Evolutionary conservation across 106 monocot species (phyloP), one percentile per base, ranked within the genome.

Genomic region (Acorus calamus): DNA sequence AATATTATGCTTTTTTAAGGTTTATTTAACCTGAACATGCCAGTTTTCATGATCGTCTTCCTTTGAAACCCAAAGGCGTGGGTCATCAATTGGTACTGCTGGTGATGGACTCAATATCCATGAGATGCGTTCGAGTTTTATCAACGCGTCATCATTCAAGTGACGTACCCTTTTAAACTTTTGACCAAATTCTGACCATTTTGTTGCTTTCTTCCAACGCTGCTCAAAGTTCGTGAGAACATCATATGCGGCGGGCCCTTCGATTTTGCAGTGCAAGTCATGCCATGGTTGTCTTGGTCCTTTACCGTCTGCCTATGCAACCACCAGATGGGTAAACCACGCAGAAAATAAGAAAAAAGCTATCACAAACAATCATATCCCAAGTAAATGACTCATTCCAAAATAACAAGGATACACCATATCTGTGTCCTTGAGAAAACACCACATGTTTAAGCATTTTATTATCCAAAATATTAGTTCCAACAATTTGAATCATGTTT

Each of bases 201-300:
- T 80, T 52, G 84, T 81, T 57, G 88, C 84, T 73, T 71, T 88
- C 42, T 70, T 47, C 88, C 88, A 88, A 41, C 84, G 63, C 57
- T 88, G 88, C 61, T 88, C 88, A 78, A 88, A 88, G 71, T 88
- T 88, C 52, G 48, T 78, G 61, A 88, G 69, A 41, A 88, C 55
- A 51, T 88, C 88, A 64, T 88, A 88, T 52, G 84, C 88, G 52
- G 88, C 88, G 47, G 88, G 88, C 28, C 88, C 88, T 64, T 88
- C 84, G 66, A 88, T 75, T 75, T 76, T 88, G 67, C 88, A 84
- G 53, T 88, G 88, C 54, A 88, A 66, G 69, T 88, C 88, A 74
- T 88, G 88, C 88, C 88, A 88, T 59, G 88, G 88, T 68, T 88
- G 88, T 65, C 88, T 80, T 44, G 88, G 88, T 6, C 83, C 88